Conservation (phyloP, 2,329 filamentous ascomycete genomes). For the Phyllosticta citriasiana region DNA sequence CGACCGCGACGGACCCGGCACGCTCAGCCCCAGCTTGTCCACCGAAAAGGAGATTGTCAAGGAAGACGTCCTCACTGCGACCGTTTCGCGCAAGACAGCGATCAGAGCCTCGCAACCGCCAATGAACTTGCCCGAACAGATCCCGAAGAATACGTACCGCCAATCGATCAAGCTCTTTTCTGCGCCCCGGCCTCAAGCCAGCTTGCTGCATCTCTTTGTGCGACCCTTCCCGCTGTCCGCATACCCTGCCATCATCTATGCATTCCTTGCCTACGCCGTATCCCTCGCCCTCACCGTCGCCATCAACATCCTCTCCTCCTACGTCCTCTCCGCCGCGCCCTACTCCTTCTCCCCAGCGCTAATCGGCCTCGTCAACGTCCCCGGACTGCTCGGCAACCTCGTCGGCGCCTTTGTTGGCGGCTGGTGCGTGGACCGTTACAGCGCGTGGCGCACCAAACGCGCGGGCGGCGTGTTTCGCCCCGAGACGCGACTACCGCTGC, state of each 20-base stretch:
- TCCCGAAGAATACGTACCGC: conserved; percentile 24
- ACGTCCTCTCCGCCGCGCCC: conserved; percentile 31
- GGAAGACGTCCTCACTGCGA: background rate
- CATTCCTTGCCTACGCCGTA: conserved; percentile 29
- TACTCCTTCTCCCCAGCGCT: conserved; percentile 27
- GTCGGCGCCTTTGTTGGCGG: conserved; percentile 34
- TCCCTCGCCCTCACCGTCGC: conserved; percentile 28
- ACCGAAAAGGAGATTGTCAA: background rate
- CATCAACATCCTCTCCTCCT: conserved; percentile 30
- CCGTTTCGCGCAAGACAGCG: background rate
- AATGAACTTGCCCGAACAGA: background rate
- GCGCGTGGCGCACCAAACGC: conserved; percentile 30
- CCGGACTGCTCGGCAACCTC: conserved; percentile 34
- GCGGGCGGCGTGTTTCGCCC: conserved; percentile 37
- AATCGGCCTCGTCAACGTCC: conserved; percentile 32
- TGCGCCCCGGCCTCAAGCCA: conserved; percentile 17
- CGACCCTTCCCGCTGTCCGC: conserved; percentile 28
- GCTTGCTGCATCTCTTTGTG: conserved; percentile 25
- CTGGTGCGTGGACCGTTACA: conserved; percentile 34
- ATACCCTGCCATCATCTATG: conserved; percentile 28
- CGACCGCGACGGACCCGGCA: conserved; percentile 15
- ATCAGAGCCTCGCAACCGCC: background rate
- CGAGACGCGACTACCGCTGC: conserved; percentile 33
- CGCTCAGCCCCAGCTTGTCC: background rate
- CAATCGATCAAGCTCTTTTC: conserved; percentile 28